Evolutionary conservation across 441 rosid genomes (phyloP), one percentile per base, ranked within the genome.

Genomic region (Populus hybrid): DNA sequence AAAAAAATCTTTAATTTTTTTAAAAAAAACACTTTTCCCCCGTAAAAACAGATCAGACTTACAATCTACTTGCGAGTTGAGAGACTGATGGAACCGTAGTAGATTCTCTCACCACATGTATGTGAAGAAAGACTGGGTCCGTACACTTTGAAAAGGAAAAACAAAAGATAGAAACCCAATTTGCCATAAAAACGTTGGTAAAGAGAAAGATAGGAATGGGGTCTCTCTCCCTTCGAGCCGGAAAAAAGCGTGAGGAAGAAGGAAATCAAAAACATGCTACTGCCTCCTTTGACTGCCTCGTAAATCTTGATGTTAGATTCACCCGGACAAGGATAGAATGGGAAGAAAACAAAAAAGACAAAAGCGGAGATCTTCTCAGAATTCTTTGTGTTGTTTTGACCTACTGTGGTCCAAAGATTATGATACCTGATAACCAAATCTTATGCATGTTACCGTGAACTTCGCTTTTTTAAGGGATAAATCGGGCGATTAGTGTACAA

Each of bases 211-310:
- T 20, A 3, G 38, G 34, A 50, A 63, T n/a, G 81, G 81, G 86
- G 77, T 67, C 79, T 14, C 61, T 14, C 61, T 28, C 32, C 24
- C 65, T 38, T 63, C 11, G 23, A 61, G 24, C 75, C 69, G 2
- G 6, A 77, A 67, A 40, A 76, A 69, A 72, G 73, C 77, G 68
- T 18, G 14, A n/a, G 69, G 8, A 73, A 81, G 66, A 23, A 57
- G 63, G 63, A 57, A 57, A 78, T 69, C 69, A n/a, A 35, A 30
- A 35, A 54, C 54, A 38, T 46, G 38, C 1, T 69, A 72, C 69
- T 65, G 72, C 32, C 40, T 32, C 74, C 79, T 86, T 84, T 86
- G 88, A 84, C 86, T 80, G 85, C 82, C 84, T 83, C 85, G 83
- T 78, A 73, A 84, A 76, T 83, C 86, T 74, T 78, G 54, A 76